Conservation (phyloP, 225 moss, liverwort and hornwort genomes). For the Straminergon stramineum region DNA sequence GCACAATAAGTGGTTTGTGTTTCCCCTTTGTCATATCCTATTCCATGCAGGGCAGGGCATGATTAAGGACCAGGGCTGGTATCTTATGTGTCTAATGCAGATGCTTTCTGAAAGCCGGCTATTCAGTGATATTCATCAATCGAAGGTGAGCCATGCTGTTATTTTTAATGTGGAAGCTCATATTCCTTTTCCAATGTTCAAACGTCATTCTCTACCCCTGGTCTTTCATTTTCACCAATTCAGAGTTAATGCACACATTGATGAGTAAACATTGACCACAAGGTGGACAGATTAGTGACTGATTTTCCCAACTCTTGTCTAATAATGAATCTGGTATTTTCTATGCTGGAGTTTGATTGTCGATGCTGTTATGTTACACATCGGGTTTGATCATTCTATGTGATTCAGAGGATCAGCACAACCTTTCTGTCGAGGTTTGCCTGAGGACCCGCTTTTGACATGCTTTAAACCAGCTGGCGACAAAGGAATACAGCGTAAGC, state of each 20-base stretch:
- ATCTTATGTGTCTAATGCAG: constrained; percentile 38
- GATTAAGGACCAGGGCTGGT: constrained; percentile 16
- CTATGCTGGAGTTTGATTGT: not conserved
- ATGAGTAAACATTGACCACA: not conserved
- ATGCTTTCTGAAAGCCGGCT: constrained; percentile 89
- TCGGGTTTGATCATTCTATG: not conserved
- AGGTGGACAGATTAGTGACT: not conserved
- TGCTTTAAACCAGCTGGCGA: constrained; percentile 74
- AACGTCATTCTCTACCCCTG: not conserved
- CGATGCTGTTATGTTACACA: not conserved
- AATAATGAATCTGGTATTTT: not conserved
- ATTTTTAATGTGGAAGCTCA: not conserved
- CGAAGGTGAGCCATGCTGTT: constrained; percentile 47
- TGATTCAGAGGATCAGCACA: constrained; percentile 76
- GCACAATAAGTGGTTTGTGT: not conserved
- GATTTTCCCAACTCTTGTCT: not conserved
- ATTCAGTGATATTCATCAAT: constrained; percentile 87
- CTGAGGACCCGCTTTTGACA: constrained; percentile 73
- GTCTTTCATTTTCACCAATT: not conserved
- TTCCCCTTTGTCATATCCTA: not conserved
- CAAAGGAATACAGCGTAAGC: constrained; percentile 54
- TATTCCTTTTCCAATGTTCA: not conserved
- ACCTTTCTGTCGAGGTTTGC: constrained; percentile 82
- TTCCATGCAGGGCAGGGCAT: constrained; percentile 2
- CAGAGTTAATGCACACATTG: not conserved